Evolutionary conservation across 192 early-diverging fungal genomes (phyloP).

Genomic region (Backusella tarrabulga): DNA sequence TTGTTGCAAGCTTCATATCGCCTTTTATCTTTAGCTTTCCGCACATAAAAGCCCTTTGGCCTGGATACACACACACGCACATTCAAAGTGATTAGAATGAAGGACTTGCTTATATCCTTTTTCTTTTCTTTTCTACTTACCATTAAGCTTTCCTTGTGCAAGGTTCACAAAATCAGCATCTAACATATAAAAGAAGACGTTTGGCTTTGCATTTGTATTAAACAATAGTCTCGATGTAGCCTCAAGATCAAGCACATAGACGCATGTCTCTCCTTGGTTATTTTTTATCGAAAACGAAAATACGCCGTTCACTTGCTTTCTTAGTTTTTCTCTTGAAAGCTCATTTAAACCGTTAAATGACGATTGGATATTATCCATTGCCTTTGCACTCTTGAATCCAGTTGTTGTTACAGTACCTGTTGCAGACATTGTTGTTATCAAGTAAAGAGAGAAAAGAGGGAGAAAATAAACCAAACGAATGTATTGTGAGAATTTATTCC

Average conservation of each 20-base stretch:
- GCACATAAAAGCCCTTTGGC: conserved; percentile 1
- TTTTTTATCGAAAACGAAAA: background rate
- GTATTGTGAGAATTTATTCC: background rate
- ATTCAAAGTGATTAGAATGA: background rate
- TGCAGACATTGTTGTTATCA: background rate
- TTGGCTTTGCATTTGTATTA: background rate
- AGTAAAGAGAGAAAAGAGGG: background rate
- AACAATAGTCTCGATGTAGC: background rate
- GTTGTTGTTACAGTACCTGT: background rate
- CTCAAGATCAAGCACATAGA: background rate
- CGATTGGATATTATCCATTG: background rate
- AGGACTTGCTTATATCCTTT: background rate
- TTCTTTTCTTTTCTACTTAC: background rate
- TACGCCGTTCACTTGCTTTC: background rate
- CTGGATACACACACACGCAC: background rate
- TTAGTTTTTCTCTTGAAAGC: background rate
- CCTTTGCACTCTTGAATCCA: background rate
- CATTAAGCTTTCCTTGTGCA: background rate
- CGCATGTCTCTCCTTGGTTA: background rate
- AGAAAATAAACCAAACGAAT: background rate
- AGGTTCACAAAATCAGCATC: background rate
- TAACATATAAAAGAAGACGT: background rate
- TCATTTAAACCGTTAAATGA: background rate
- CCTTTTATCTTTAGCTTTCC: conserved; percentile 2
- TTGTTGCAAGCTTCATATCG: background rate